A percentile compares a stretch with the other conserved stretches of the same genome.
phyloP scores from a whole-genome alignment of 1,139 yeast species.

The Zygosaccharomyces pseudobailii region DNA sequence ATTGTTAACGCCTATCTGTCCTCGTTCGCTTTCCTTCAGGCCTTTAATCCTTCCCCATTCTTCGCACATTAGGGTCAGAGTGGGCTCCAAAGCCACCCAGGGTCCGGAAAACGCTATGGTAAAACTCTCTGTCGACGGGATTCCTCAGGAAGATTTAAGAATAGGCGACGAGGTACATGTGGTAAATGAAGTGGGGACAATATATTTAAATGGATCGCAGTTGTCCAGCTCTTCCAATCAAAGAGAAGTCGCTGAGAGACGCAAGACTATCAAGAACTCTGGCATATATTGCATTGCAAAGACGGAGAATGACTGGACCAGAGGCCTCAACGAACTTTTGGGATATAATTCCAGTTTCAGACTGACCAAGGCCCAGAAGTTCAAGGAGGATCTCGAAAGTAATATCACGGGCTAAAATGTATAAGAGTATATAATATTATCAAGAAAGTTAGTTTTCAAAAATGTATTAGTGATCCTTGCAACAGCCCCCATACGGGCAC shows the following conservation, averaged over 20 bases:
- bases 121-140: slow-evolving; percentile 74
- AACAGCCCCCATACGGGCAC: slow-evolving; percentile 75
- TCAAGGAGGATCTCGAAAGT: slow-evolving; percentile 3
- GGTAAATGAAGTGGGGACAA: slow-evolving; percentile 54
- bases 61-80: slow-evolving; percentile 60
- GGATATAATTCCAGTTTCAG: slow-evolving; percentile 87
- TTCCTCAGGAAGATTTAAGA: slow-evolving; percentile 59
- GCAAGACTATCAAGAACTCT: slow-evolving; percentile 31
- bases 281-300: slow-evolving; percentile 91
- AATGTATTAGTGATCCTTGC: slow-evolving; percentile 73
- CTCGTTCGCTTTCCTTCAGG: slow-evolving; percentile 80
- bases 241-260: slow-evolving; percentile 15
- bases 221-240: slow-evolving; percentile 32
- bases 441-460: slow-evolving; percentile 7
- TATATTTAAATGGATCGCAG: slow-evolving; percentile 44
- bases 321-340: slow-evolving; percentile 75
- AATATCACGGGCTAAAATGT: not conserved
- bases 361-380: slow-evolving; percentile 15
- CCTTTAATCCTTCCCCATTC: slow-evolving; percentile 77
- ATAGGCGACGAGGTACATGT: slow-evolving; percentile 81
- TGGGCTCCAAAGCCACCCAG: slow-evolving; percentile 40
- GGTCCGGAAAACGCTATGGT: slow-evolving; percentile 39
- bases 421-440: slow-evolving; percentile 1
- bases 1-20: slow-evolving; percentile 82
- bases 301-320: slow-evolving; percentile 84